These are phyloP conservation scores for Botrytis byssoidea DNA, from an alignment of 2,329 filamentous ascomycete species.

Conservation along the genomic window DNA sequence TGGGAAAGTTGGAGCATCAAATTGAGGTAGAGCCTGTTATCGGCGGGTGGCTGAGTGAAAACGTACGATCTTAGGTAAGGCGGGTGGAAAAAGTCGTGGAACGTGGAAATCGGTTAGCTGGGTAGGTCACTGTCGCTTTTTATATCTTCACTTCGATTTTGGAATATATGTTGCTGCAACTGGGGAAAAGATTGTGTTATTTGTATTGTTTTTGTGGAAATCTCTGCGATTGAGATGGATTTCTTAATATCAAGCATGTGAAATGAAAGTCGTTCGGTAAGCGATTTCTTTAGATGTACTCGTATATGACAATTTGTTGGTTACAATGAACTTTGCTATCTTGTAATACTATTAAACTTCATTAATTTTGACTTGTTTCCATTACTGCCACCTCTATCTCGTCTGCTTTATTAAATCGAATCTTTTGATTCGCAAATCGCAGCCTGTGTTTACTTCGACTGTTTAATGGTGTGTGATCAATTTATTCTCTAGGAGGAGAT, in stretches of 20 bases:
- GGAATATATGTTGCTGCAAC: not conserved
- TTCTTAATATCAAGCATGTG: not conserved
- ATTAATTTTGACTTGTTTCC: not conserved
- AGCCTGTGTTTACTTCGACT: not conserved
- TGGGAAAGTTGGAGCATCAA: not conserved
- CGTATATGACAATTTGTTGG: not conserved
- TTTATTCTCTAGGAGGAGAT: not conserved
- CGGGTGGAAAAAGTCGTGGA: not conserved
- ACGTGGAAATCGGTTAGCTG: not conserved
- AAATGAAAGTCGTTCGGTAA: not conserved
- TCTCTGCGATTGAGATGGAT: not conserved
- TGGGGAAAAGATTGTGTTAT: not conserved
- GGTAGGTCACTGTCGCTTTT: not conserved
- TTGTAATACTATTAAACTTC: not conserved
- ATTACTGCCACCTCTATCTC: not conserved
- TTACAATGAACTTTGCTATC: not conserved
- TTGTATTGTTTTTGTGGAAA: not conserved
- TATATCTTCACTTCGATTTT: not conserved
- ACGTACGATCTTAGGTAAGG: constrained; percentile 11
- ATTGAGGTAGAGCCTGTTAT: not conserved
- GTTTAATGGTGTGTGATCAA: not conserved
- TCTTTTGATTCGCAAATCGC: not conserved
- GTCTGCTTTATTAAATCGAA: not conserved
- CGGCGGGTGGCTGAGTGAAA: constrained; percentile 8
- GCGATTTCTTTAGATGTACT: not conserved